Percentiles rank a stretch among this genome's conserved stretches.
Evolutionary conservation across 768 basidiomycete genomes (phyloP).

Genomic region (Dentipellis sp.): DNA sequence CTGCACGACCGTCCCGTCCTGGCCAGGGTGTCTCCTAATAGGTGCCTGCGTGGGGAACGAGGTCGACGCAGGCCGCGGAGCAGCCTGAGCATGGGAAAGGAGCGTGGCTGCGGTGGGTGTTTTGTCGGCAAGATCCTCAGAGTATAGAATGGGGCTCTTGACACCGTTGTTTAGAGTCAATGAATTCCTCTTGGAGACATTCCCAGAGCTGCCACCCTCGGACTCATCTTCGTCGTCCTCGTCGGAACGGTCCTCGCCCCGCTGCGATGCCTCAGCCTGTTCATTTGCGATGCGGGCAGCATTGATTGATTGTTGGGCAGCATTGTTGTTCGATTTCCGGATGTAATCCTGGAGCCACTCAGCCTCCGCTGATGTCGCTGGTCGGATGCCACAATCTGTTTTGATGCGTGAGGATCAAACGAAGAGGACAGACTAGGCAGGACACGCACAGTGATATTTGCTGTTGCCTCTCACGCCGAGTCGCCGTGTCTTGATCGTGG

Average conservation of each 20-base stretch:
- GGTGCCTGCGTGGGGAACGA: constrained; percentile 61
- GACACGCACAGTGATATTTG: constrained; percentile 85
- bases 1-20: constrained; percentile 43
- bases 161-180: constrained; percentile 53
- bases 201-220: constrained; percentile 49
- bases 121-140: constrained; percentile 71
- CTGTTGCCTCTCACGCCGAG: constrained; percentile 90
- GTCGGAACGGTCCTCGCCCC: constrained; percentile 65
- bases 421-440: constrained; percentile 19
- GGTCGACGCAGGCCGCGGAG: constrained; percentile 43
- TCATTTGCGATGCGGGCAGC: constrained; percentile 67
- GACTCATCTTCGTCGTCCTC: constrained; percentile 87
- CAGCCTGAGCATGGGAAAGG: constrained; percentile 68
- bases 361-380: constrained; percentile 83
- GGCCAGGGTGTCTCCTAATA: constrained; percentile 59
- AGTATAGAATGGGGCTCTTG: constrained; percentile 44
- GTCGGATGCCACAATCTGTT: constrained; percentile 86
- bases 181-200: constrained; percentile 65
- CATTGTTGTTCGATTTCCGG: constrained; percentile 82
- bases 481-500: constrained; percentile 90
- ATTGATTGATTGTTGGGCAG: constrained; percentile 66
- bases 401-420: constrained; percentile 14
- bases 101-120: constrained; percentile 76
- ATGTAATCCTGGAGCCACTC: constrained; percentile 91
- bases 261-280: constrained; percentile 48